A percentile compares a stretch with the other conserved stretches of the same genome.
phyloP scores from a whole-genome alignment of 2,329 filamentous ascomycete genomes.

The Neodidymelliopsis sp. region DNA sequence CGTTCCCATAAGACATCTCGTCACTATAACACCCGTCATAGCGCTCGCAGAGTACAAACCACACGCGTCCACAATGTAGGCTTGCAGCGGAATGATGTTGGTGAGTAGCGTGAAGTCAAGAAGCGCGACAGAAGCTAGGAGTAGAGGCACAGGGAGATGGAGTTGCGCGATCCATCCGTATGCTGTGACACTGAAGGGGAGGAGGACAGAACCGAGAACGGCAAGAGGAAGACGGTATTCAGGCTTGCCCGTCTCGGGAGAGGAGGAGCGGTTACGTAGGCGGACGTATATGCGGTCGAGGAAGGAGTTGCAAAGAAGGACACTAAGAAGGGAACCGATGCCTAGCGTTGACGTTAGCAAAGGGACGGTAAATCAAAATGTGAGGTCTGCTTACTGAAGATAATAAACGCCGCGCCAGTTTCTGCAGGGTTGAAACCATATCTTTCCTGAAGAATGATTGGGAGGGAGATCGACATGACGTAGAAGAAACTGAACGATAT shows the following conservation, averaged over 20 bases:
- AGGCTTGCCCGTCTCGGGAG: conserved; percentile 55
- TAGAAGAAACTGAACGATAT: conserved; percentile 57
- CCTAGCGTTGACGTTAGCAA: conserved; percentile 42
- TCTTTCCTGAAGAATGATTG: conserved; percentile 50
- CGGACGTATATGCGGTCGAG: conserved; percentile 64
- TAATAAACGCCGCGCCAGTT: conserved; percentile 62
- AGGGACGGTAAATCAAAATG: background rate
- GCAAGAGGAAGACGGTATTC: conserved; percentile 64
- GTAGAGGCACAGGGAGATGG: conserved; percentile 51
- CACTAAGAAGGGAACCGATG: conserved; percentile 57
- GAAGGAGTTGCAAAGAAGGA: conserved; percentile 58
- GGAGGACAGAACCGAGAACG: conserved; percentile 55
- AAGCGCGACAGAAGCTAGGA: conserved; percentile 56
- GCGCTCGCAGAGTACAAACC: conserved; percentile 65
- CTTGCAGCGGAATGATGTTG: conserved; percentile 59
- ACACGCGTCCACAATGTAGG: conserved; percentile 66
- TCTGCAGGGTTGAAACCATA: conserved; percentile 58
- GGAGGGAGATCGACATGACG: conserved; percentile 56
- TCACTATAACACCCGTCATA: conserved; percentile 64
- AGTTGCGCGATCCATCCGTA: conserved; percentile 63
- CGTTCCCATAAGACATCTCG: conserved; percentile 63
- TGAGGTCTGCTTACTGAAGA: conserved; percentile 56
- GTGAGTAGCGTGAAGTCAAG: conserved; percentile 59
- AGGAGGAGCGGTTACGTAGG: conserved; percentile 50
- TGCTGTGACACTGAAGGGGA: conserved; percentile 55